Evolutionary conservation across 208 protist genomes (phyloP).

Genomic region (Naegleria lovaniensis): DNA sequence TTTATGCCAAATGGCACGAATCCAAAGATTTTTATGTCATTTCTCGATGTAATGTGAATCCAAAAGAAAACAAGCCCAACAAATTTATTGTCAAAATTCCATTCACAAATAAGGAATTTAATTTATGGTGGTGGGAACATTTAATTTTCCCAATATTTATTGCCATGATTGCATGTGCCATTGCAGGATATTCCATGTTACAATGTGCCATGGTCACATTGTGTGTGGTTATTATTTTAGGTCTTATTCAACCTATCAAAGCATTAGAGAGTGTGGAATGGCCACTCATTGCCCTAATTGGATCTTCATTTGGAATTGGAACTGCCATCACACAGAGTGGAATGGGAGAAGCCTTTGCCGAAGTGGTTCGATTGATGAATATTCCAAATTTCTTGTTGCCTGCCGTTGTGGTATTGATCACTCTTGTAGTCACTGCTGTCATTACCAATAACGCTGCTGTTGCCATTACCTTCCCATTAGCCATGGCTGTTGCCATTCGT

Average conservation of each 20-base stretch:
- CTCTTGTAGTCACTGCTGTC: not conserved
- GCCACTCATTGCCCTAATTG: not conserved
- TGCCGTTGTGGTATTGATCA: not conserved
- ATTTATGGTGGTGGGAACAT: slow-evolving; percentile 8
- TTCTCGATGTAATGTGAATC: not conserved
- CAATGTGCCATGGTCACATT: not conserved
- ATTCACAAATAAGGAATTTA: not conserved
- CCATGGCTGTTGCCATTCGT: not conserved
- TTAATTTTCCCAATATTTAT: slow-evolving; percentile 9
- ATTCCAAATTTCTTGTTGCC: not conserved
- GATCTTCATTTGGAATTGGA: not conserved
- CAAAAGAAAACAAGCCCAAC: not conserved
- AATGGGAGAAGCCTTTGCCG: not conserved
- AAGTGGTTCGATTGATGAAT: not conserved
- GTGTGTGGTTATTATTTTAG: not conserved
- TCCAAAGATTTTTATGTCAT: not conserved
- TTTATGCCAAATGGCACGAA: not conserved
- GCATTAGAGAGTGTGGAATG: not conserved
- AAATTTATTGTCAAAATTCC: slow-evolving; percentile 7
- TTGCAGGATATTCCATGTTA: not conserved
- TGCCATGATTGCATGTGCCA: not conserved
- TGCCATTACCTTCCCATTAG: not conserved
- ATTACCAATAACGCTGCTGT: not conserved
- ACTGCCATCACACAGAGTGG: not conserved
- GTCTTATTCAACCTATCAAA: not conserved